Conservation (phyloP, 2,329 filamentous ascomycete genomes). For the Immersiporthe knoxdaviesiana region DNA sequence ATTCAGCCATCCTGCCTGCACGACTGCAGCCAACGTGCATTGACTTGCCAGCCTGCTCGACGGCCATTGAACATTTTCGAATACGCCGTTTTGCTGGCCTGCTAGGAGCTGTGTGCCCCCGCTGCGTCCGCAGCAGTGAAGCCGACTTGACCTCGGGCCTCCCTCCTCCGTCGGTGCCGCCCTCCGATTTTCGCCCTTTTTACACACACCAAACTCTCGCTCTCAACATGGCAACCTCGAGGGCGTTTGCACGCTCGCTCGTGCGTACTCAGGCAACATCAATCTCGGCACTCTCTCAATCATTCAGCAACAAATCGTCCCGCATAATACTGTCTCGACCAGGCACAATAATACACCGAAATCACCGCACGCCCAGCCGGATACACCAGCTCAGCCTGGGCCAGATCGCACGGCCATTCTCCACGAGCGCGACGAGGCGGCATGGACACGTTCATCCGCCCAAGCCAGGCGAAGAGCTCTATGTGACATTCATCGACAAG, state of each 20-base stretch:
- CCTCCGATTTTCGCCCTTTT: background rate
- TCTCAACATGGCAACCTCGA: constrained; percentile 14
- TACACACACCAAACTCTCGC: background rate
- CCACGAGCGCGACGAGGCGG: constrained; percentile 58
- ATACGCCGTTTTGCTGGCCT: background rate
- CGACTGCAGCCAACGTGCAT: constrained; percentile 27
- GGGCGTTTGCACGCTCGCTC: constrained; percentile 15
- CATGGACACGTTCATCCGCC: constrained; percentile 86
- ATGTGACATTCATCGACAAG: constrained; percentile 93
- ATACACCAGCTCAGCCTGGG: constrained; percentile 2
- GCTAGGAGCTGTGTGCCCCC: background rate
- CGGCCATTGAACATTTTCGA: background rate
- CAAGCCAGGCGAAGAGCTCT: constrained; percentile 90
- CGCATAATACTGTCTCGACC: constrained; percentile 9
- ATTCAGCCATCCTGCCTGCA: constrained; percentile 10
- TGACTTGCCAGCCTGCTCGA: background rate
- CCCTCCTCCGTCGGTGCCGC: background rate
- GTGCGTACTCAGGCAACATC: constrained; percentile 1
- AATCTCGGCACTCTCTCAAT: background rate
- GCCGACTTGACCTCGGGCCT: background rate
- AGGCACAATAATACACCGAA: constrained; percentile 14
- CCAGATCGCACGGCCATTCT: constrained; percentile 47
- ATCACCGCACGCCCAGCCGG: background rate
- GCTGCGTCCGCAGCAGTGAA: background rate
- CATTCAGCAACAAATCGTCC: constrained; percentile 8